phyloP scores from a whole-genome alignment of 495 filamentous ascomycete species.

The Aspergillus coremiiformis region DNA sequence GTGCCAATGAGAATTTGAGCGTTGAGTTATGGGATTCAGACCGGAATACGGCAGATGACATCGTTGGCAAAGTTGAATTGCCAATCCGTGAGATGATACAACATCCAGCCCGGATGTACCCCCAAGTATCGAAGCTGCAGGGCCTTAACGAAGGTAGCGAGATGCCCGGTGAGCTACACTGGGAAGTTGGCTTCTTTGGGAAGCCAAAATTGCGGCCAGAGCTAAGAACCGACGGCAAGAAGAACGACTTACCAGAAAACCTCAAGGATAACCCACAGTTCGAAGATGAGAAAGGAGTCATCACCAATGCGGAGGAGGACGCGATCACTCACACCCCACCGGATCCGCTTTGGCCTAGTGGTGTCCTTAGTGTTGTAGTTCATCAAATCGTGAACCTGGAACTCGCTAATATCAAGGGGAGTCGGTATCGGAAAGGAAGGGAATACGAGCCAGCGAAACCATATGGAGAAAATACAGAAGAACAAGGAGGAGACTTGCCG shows the following conservation, averaged over 20 bases:
- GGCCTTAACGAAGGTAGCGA: slow-evolving; percentile 73
- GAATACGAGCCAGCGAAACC: slow-evolving; percentile 88
- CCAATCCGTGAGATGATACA: slow-evolving; percentile 92
- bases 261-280: slow-evolving; percentile 68
- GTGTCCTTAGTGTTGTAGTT: slow-evolving; percentile 72
- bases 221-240: slow-evolving; percentile 77
- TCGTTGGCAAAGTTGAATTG: slow-evolving; percentile 88
- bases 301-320: slow-evolving; percentile 69
- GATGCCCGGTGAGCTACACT: slow-evolving; percentile 91
- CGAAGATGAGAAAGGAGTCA: slow-evolving; percentile 80
- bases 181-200: slow-evolving; percentile 91
- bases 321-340: slow-evolving; percentile 84
- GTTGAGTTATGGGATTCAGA: slow-evolving; percentile 96
- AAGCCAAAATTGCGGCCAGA: slow-evolving; percentile 81
- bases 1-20: slow-evolving; percentile 83
- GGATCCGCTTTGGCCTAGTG: slow-evolving; percentile 88
- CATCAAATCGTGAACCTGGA: slow-evolving; percentile 96
- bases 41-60: slow-evolving; percentile 79
- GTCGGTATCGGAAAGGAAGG: slow-evolving; percentile 56
- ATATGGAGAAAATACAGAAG: slow-evolving; percentile 76
- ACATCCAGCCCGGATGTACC: slow-evolving; percentile 85
- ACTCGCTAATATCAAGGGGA: slow-evolving; percentile 64
- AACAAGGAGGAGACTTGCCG: slow-evolving; percentile 68
- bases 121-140: slow-evolving; percentile 75
- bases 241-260: slow-evolving; percentile 62